Conservation (phyloP, 2,329 filamentous ascomycete species). For the Aspergillus uvarum region DNA sequence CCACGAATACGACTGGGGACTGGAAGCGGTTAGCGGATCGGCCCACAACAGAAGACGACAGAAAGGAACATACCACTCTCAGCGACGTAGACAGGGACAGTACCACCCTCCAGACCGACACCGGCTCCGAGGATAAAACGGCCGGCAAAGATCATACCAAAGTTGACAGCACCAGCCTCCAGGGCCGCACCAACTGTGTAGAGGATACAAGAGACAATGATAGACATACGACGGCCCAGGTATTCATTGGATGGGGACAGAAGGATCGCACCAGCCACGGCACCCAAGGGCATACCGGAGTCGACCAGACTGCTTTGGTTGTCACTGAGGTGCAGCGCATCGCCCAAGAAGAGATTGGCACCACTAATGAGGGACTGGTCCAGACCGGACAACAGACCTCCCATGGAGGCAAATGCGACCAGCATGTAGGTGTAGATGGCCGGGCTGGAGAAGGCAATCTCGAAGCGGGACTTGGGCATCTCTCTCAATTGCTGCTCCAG, state of each 20-base stretch:
- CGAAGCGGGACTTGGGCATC: constrained; percentile 22
- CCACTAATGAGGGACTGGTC: constrained; percentile 73
- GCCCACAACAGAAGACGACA: background rate
- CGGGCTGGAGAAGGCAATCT: constrained; percentile 61
- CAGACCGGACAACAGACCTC: constrained; percentile 68
- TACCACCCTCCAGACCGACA: constrained; percentile 72
- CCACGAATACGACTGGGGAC: constrained; percentile 67
- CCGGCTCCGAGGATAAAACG: constrained; percentile 69
- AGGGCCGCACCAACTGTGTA: constrained; percentile 70
- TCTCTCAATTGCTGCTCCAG: constrained; percentile 30
- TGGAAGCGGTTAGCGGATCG: constrained; percentile 2
- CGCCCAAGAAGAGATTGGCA: constrained; percentile 63
- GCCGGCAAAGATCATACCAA: constrained; percentile 68
- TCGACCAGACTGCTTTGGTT: constrained; percentile 66
- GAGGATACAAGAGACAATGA: constrained; percentile 66
- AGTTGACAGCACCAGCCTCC: constrained; percentile 66
- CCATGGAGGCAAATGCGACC: constrained; percentile 72
- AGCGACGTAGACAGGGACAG: constrained; percentile 72
- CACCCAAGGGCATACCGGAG: constrained; percentile 69
- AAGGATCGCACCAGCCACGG: constrained; percentile 67
- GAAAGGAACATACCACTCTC: constrained; percentile 47
- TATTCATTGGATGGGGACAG: constrained; percentile 67
- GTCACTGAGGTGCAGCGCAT: constrained; percentile 55
- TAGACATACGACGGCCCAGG: constrained; percentile 66
- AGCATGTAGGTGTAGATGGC: constrained; percentile 67